These are phyloP conservation scores for Candida alai DNA, from an alignment of 805 yeast species.

Conservation along the genomic window DNA sequence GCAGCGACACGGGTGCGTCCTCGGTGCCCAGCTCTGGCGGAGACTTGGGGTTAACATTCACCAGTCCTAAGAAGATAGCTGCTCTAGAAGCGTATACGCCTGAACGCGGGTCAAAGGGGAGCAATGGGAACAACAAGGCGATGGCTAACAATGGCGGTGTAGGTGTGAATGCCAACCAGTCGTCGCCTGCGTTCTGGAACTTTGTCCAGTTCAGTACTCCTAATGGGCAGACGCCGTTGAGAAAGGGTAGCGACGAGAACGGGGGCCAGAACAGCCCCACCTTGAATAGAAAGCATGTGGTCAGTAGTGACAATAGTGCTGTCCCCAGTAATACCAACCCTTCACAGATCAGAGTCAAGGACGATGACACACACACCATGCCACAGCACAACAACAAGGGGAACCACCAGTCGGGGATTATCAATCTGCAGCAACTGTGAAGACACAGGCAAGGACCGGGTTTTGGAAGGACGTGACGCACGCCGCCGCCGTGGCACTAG, in stretches of 20 bases:
- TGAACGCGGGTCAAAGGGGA: constrained; percentile 35
- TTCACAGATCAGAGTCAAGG: constrained; percentile 1
- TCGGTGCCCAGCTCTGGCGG: constrained; percentile 27
- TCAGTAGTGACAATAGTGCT: background rate
- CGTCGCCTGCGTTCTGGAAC: constrained; percentile 93
- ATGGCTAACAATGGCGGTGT: constrained; percentile 14
- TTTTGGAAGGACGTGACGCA: no score
- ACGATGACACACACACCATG: constrained; percentile 1
- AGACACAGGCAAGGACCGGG: no score
- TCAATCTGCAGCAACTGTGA: background rate
- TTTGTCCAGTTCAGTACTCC: constrained; percentile 71
- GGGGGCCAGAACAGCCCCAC: constrained; percentile 37
- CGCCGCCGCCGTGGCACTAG: no score
- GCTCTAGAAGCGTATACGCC: constrained; percentile 44
- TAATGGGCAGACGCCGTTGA: constrained; percentile 39
- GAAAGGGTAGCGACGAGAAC: constrained; percentile 37
- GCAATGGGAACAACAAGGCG: constrained; percentile 16
- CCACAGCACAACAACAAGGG: constrained; percentile 1
- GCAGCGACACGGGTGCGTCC: no score
- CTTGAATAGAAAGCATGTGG: constrained; percentile 22
- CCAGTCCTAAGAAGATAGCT: constrained; percentile 40
- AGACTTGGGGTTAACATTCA: constrained; percentile 35
- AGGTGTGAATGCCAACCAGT: constrained; percentile 42
- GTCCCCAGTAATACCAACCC: background rate
- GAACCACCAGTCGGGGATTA: constrained; percentile 2